These are phyloP conservation scores for Sarocladiaceae sp. DNA, from an alignment of 2,329 filamentous ascomycete genomes.

Conservation along the genomic window DNA sequence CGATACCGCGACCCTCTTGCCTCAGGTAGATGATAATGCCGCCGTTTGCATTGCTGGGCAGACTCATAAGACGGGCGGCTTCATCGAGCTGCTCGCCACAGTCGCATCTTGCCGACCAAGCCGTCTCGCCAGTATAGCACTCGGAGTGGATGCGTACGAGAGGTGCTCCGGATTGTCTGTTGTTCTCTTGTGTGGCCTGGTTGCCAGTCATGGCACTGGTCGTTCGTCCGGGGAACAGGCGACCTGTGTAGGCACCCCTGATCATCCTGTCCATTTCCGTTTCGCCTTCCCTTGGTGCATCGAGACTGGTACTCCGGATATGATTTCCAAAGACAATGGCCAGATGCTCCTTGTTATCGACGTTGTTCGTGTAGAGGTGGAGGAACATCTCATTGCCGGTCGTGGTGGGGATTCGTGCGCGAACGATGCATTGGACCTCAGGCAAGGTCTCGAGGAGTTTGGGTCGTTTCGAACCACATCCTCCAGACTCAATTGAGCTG, in stretches of 20 bases:
- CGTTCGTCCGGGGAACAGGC: conserved; percentile 77
- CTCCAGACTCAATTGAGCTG: conserved; percentile 49
- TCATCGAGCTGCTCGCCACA: conserved; percentile 97
- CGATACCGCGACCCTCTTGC: conserved; percentile 93
- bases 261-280: conserved; percentile 91
- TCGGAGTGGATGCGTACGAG: conserved; percentile 95
- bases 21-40: conserved; percentile 94
- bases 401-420: conserved; percentile 90
- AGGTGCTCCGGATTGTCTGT: conserved; percentile 35
- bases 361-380: conserved; percentile 87
- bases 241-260: conserved; percentile 83
- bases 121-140: conserved; percentile 97
- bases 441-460: conserved; percentile 71
- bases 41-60: conserved; percentile 56
- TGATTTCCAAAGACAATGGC: conserved; percentile 91
- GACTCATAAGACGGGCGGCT: conserved; percentile 85
- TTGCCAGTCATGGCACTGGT: conserved; percentile 57
- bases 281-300: conserved; percentile 66
- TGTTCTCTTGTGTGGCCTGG: conserved; percentile 12
- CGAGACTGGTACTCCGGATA: conserved; percentile 69
- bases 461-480: conserved; percentile 59
- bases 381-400: conserved; percentile 93
- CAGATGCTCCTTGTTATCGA: conserved; percentile 91
- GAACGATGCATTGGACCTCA: conserved; percentile 85
- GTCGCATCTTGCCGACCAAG: conserved; percentile 96